Evolutionary conservation across 2,329 filamentous ascomycete genomes (phyloP), one percentile per base, ranked within the genome.

Genomic region (Drechslera avenae): DNA sequence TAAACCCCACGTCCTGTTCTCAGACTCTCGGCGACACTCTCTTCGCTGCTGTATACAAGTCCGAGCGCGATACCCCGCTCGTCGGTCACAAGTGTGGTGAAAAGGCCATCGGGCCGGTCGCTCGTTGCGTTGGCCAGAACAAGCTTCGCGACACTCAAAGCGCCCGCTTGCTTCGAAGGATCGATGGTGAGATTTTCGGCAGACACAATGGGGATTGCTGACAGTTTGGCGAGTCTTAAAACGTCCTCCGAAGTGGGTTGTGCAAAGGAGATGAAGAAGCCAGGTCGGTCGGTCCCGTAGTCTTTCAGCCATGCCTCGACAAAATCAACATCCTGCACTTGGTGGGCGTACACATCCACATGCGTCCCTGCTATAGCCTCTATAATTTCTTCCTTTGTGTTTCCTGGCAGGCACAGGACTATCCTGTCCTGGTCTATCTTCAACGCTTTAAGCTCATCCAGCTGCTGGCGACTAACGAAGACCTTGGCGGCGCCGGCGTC

Each of bases 1-100:
- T 99, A 99, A 31, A 97, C 93, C 26, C 94, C 92, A 10, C 83
- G 81, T 16, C 87, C 86, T 6, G 91, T 96, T 66, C 84, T 85
- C 54, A 99, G 72, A 31, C 93, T 93, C 76, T 96, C 93, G 7
- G 86, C 81, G 28, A 99, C 86, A 71, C 93, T 97, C 73, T 95
- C 90, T 57, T 89, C 85, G 68, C 90, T 97, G 75, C 92, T 96
- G 80, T 97, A 99, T 14, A 97, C 94, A 58, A 99, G 77, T 0
- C 94, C 94, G 12, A 99, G 79, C 7, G 91, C 90, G 16, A 89
- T 80, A 1, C 91, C 92, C 40, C 88, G 81, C 78, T 96, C 90
- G 69, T 99, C 91, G 1, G 89, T 91, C 6, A 99, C 94, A 3
- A 96, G 83, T 0, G 94, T 99, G 1, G 94, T 88, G 61, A 96